A percentile compares a stretch with the other conserved stretches of the same genome.
These are phyloP conservation scores for Metrosideros polymorpha DNA, from an alignment of 441 rosid species.

Conservation along the genomic window DNA sequence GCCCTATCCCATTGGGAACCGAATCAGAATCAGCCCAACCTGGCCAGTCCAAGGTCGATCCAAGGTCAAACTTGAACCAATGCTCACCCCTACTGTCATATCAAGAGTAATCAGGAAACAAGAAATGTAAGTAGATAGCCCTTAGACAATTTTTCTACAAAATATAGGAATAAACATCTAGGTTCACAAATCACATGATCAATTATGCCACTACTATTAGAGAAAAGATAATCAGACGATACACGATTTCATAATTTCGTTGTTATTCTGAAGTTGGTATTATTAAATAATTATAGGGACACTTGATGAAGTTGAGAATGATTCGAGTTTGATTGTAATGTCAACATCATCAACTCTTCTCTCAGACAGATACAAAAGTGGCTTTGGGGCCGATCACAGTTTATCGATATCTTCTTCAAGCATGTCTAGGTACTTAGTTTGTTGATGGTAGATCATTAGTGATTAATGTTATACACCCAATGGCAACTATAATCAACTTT, in stretches of 20 bases:
- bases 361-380: rapidly evolving
- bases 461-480: neutral
- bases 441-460: neutral
- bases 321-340: neutral
- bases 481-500: too few species aligned
- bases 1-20: too few species aligned
- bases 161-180: too few species aligned
- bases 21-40: too few species aligned
- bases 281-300: neutral
- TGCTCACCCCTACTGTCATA: too few species aligned
- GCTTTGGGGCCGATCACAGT: rapidly evolving
- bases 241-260: neutral
- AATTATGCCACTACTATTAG: too few species aligned
- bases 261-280: neutral
- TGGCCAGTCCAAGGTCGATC: too few species aligned
- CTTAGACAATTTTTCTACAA: too few species aligned
- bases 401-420: neutral
- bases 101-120: too few species aligned
- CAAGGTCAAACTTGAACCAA: too few species aligned
- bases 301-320: neutral
- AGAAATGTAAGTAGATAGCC: too few species aligned
- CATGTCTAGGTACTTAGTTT: neutral
- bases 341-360: neutral
- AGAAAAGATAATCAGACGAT: neutral
- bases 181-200: too few species aligned